Conservation (phyloP, 306 rosid species). For the Fragaria ananassa region DNA sequence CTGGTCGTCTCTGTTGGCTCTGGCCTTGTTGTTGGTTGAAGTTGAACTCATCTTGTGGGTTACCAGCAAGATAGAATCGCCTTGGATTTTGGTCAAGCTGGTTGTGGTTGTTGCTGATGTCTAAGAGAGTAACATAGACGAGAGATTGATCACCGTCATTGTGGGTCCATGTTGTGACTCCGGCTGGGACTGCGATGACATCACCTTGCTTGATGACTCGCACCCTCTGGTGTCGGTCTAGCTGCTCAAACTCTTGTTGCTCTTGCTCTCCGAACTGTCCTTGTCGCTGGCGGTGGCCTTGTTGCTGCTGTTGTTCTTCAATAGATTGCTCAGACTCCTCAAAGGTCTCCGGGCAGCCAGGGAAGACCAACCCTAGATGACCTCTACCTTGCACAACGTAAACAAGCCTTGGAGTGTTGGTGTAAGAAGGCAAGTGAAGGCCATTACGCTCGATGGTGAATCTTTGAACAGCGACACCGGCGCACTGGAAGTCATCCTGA, state of each 20-base stretch:
- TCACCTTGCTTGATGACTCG: conserved; percentile 34
- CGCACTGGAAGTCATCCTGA: conserved; percentile 37
- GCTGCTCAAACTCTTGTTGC: background rate
- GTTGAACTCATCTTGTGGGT: conserved; percentile 42
- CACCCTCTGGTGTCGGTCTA: conserved; percentile 40
- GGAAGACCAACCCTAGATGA: conserved; percentile 20
- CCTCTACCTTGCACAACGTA: conserved; percentile 41
- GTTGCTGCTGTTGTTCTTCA: background rate
- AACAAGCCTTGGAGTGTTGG: conserved; percentile 36
- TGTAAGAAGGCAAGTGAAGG: conserved; percentile 49
- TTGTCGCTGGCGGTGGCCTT: background rate
- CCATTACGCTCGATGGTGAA: conserved; percentile 38
- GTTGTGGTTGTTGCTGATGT: conserved; percentile 39
- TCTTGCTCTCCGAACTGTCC: background rate
- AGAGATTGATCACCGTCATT: conserved; percentile 30
- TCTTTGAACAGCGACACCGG: conserved; percentile 36
- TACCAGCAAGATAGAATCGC: conserved; percentile 65
- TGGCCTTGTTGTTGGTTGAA: conserved; percentile 5
- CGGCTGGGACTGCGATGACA: conserved; percentile 35
- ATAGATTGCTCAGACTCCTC: conserved; percentile 29
- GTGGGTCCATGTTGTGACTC: conserved; percentile 41
- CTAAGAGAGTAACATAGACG: conserved; percentile 39
- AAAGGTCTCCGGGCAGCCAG: conserved; percentile 45
- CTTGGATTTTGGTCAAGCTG: conserved; percentile 60
- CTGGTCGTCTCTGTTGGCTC: background rate